Conservation (phyloP, 176 grass and related monocot species). For the Zoysia pacifica region DNA sequence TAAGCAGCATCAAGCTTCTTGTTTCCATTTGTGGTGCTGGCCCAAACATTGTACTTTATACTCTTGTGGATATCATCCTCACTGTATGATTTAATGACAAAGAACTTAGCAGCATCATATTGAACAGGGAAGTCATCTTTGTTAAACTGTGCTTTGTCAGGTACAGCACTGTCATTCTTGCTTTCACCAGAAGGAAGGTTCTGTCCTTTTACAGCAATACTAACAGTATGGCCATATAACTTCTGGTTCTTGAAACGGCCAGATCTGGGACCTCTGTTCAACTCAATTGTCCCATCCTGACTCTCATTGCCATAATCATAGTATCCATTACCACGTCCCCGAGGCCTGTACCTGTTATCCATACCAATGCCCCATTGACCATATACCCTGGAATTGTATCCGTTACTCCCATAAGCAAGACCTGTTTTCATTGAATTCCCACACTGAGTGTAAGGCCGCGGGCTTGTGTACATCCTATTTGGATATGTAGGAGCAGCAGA, state of each 20-base stretch:
- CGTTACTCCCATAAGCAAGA: conserved; percentile 56
- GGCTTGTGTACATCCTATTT: conserved; percentile 80
- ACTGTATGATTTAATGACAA: conserved; percentile 89
- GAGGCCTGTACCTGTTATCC: conserved; percentile 74
- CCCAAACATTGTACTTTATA: conserved; percentile 92
- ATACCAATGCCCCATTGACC: conserved; percentile 59
- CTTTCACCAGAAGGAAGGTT: conserved; percentile 55
- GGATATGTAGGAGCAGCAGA: conserved; percentile 50
- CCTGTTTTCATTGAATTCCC: conserved; percentile 60
- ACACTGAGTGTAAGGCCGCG: conserved; percentile 62
- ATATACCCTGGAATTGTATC: conserved; percentile 73
- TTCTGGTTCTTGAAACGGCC: conserved; percentile 83
- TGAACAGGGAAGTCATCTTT: conserved; percentile 69
- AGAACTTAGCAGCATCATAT: conserved; percentile 83
- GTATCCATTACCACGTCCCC: conserved; percentile 57
- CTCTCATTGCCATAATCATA: conserved; percentile 75
- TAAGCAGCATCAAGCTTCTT: conserved; percentile 92
- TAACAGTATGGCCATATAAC: conserved; percentile 58
- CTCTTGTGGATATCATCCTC: conserved; percentile 99
- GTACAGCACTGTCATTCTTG: conserved; percentile 44
- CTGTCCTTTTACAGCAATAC: conserved; percentile 72
- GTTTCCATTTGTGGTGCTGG: conserved; percentile 96
- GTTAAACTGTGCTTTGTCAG: conserved; percentile 71
- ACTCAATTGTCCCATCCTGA: conserved; percentile 80
- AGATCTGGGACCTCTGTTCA: conserved; percentile 87